Base-by-base conservation (phyloP, 2,329 filamentous ascomycete genomes). In the Claviceps arundinis region DNA sequence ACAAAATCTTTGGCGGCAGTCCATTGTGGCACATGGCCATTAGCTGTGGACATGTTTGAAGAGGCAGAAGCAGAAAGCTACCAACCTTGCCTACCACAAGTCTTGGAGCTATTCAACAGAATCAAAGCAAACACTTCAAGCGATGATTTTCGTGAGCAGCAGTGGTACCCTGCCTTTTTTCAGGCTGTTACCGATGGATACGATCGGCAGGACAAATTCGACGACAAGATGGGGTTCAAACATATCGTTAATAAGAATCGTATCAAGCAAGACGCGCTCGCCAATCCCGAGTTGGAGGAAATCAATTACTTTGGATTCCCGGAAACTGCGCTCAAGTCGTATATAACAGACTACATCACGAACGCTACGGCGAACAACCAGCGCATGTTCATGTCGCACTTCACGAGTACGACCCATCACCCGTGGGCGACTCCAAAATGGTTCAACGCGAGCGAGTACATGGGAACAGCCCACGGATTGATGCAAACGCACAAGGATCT, bases 11-110 rank as follows among this genome's bases (percentile, higher is more conserved):
- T 73, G 40, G 62, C 65, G 0, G 69, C 64, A 2, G 67, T 65
- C 4, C 54, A 71, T 13, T 73, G 71, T 47, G 71, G 71, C 6
- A 57, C 72, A 11, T 64, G 61, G 0, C 70, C 71, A 1, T 54
- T 73, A 7, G 63, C 69, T 1, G 66, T 63, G 1, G 70, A 73
- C 46, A 56, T 54, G 54, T 56, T 69, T 68, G 51, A 72, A 70
- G 71, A 73, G 50, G 65, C 65, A 46, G 58, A 65, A n/a, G 60
- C 69, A 14, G 67, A 72, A 45, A 61, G 71, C 34, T 73, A 73
- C 56, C 71, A 73, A 44, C 71, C 71, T 0, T 73, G 71, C 47
- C 53, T 73, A 47, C 68, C 71, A 1, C 69, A 67, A 1, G 53
- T 66, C 16, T 52, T 67, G 1, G 58, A 67, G 11, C 59, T 62